These are phyloP conservation scores for Scheffersomyces insectosa DNA, from an alignment of 1,139 yeast genomes.

Conservation along the genomic window DNA sequence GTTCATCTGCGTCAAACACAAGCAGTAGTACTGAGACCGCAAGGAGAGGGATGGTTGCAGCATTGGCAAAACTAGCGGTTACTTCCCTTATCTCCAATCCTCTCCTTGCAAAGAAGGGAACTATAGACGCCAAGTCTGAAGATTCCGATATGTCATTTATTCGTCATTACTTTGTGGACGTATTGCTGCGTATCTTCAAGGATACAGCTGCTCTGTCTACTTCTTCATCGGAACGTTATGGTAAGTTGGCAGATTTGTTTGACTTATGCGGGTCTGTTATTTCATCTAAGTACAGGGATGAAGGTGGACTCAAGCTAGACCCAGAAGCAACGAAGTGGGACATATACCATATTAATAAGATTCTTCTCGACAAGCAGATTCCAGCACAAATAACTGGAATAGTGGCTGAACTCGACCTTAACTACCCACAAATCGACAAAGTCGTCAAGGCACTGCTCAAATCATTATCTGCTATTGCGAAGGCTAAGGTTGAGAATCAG, in stretches of 20 bases:
- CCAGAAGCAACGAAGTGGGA: constrained; percentile 54
- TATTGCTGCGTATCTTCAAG: constrained; percentile 60
- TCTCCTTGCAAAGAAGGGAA: constrained; percentile 38
- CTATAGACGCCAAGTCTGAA: constrained; percentile 48
- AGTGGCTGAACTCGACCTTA: constrained; percentile 66
- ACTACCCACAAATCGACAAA: constrained; percentile 64
- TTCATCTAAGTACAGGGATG: constrained; percentile 43
- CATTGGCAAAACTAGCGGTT: constrained; percentile 54
- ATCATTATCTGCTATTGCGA: constrained; percentile 63
- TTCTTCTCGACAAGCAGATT: constrained; percentile 66
- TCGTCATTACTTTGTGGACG: constrained; percentile 72
- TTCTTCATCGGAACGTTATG: constrained; percentile 40
- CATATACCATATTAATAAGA: constrained; percentile 58
- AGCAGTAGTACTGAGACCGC: too few relatives aligned
- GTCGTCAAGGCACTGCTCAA: constrained; percentile 59
- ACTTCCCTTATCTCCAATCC: constrained; percentile 63
- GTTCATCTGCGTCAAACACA: too few relatives aligned
- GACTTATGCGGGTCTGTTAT: constrained; percentile 51
- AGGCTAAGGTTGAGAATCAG: constrained; percentile 58
- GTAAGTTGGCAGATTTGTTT: constrained; percentile 58
- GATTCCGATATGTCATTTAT: constrained; percentile 73
- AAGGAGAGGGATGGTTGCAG: constrained; percentile 41
- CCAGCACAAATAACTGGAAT: constrained; percentile 58
- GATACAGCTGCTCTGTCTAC: constrained; percentile 39
- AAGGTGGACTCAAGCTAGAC: constrained; percentile 47